Evolutionary conservation across 108 stramenopile species (phyloP), one percentile per base, ranked within the genome.

Genomic region (Pseudonitzschia multiseries): DNA sequence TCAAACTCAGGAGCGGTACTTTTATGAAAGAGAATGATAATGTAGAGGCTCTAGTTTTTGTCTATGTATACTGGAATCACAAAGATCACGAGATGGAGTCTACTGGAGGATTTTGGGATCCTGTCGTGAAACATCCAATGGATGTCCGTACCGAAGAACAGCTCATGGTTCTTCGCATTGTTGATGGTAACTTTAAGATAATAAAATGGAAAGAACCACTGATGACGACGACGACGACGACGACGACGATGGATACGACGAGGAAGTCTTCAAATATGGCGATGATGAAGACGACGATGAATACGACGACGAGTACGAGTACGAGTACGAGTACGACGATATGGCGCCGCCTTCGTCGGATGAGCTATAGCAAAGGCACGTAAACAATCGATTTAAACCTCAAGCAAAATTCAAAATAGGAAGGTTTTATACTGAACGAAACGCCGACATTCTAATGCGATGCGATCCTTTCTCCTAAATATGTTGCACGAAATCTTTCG

Each of bases 231-330:
- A 54, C n/a, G 15, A 54, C 53, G 24, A 54, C n/a, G 53, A 54
- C 53, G 53, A 24, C 24, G 53, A 54, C 53, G 24, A 54, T 21
- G 24, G 24, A 54, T 24, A 54, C 14, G 53, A 54, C 8, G 53
- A 54, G 10, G 53, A 54, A 54, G 53, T 24, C 8, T 24, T 24
- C 53, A 24, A 54, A 8, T 21, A 54, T 54, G 53, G 24, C 24
- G 53, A 54, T 54, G 53, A 54, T 54, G 53, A 54, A 8, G 50
- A n/a, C 50, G 17, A 10, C 50, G 50, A 51, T 51, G 50, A 51
- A 51, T 3, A 8, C n/a, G 50, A 51, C 4, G 10, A 51, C n/a
- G 50, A 51, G 1, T 3, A 10, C 9, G 50, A 51, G 1, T 3
- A 10, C n/a, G 50, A 51, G n/a, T n/a, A n/a, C n/a, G n/a, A n/a